These are phyloP conservation scores for Fusarium veterinarium DNA, from an alignment of 2,329 filamentous ascomycete species.

Conservation along the genomic window DNA sequence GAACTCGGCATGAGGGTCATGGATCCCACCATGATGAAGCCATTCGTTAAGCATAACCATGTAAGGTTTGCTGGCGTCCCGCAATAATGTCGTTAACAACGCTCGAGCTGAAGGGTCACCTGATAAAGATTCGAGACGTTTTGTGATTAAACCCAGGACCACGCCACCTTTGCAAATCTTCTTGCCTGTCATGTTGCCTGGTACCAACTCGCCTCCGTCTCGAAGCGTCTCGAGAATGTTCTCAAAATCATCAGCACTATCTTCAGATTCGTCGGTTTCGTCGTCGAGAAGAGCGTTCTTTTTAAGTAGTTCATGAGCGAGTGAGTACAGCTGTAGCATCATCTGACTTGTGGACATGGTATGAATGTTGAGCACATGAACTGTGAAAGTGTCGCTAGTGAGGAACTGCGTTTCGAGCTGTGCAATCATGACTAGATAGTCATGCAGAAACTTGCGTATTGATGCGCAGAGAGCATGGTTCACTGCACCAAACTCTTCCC, in stretches of 20 bases:
- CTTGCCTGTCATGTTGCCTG: constrained; percentile 83
- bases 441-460: constrained; percentile 89
- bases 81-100: constrained; percentile 82
- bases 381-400: constrained; percentile 87
- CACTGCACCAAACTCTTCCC: constrained; percentile 91
- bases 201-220: constrained; percentile 84
- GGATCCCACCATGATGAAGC: constrained; percentile 95
- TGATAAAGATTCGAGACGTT: constrained; percentile 87
- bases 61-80: constrained; percentile 92
- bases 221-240: constrained; percentile 91
- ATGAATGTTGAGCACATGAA: constrained; percentile 93
- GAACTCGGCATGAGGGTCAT: constrained; percentile 93
- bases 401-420: constrained; percentile 94
- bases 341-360: constrained; percentile 91
- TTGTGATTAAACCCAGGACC: constrained; percentile 88
- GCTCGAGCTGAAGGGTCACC: constrained; percentile 90
- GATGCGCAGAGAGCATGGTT: constrained; percentile 97
- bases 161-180: constrained; percentile 97
- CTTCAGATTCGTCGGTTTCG: constrained; percentile 76
- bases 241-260: constrained; percentile 86
- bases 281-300: constrained; percentile 90
- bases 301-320: constrained; percentile 88
- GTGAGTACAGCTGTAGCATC: constrained; percentile 87
- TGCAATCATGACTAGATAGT: constrained; percentile 92
- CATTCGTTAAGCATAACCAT: constrained; percentile 99